phyloP scores from a whole-genome alignment of 495 filamentous ascomycete species.

The Neurospora sublineolata region DNA sequence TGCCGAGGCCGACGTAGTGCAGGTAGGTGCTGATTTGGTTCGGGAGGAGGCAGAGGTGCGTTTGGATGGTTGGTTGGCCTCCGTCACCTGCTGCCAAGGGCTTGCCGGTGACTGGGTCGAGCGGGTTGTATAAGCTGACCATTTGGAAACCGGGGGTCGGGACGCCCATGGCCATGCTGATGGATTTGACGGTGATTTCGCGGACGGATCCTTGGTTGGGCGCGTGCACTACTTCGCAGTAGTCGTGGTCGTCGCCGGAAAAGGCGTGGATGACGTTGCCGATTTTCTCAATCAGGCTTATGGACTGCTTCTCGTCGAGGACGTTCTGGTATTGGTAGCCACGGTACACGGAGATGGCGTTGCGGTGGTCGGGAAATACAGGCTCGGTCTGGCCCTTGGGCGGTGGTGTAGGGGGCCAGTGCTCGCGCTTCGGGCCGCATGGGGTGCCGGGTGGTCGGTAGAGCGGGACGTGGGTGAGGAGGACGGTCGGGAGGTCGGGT shows the following conservation, averaged over 20 bases:
- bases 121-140: conserved; percentile 83
- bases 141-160: conserved; percentile 77
- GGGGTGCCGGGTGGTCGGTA: conserved; percentile 71
- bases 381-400: conserved; percentile 42
- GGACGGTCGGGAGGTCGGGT: conserved; percentile 63
- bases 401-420: conserved; percentile 55
- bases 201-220: conserved; percentile 49
- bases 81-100: conserved; percentile 33
- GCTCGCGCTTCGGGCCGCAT: conserved; percentile 83
- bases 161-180: conserved; percentile 96
- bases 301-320: conserved; percentile 59
- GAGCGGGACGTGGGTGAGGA: conserved; percentile 85
- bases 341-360: conserved; percentile 58
- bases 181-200: conserved; percentile 90
- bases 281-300: conserved; percentile 55
- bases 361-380: conserved; percentile 57
- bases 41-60: conserved; percentile 82
- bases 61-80: conserved; percentile 58
- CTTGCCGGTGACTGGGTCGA: conserved; percentile 49
- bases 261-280: conserved; percentile 74
- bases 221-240: conserved; percentile 79
- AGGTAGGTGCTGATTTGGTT: conserved; percentile 77
- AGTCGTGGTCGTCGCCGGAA: conserved; percentile 96
- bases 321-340: conserved; percentile 99
- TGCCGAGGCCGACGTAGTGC: conserved; percentile 54